Evolutionary conservation across 257 asterid species (phyloP), one percentile per base, ranked within the genome.

Genomic region (Nicotiana attenuata): DNA sequence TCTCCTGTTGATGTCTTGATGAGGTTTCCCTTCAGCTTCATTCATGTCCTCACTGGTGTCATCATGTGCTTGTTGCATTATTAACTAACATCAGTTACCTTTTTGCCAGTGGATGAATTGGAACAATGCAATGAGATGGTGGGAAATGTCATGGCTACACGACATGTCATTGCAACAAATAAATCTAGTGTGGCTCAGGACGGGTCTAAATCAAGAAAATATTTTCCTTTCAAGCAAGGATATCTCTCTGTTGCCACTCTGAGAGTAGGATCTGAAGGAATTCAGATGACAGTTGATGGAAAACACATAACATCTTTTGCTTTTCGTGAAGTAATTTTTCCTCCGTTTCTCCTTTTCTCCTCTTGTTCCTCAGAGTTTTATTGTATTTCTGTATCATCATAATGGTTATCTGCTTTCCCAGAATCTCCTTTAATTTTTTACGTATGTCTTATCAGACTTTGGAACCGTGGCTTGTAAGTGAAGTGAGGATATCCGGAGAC

Each of bases 251-350:
- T 92, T 82, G 96, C 97, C 28, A 96, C 99, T 19, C 87, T 96
- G 61, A 89, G 98, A 87, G 96, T 96, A 24, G 97, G 98, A 41
- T 88, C 97, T 35, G 99, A 96, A 87, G 99, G 98, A 86, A 89
- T 96, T 82, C 99, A 96, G 86, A 94, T 93, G 97, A 91, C 97
- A 3, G 98, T 96, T 77, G 99, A 96, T 87, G 99, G 99, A 80
- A 96, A 92, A 85, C 98, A 96, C 91, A 81, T 93, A 84, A 92
- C 98, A 20, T 96, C 98, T 55, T 96, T 96, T 83, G 91, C 97
- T 81, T 94, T 92, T 68, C 98, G 97, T 69, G 98, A 94, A 87
- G 99, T 94, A 90, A 91, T 83, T 69, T 83, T 66, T 85, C 83
- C 78, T 83, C 26, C 17, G 67, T 59, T 82, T 76, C 82, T 29